phyloP scores from a whole-genome alignment of 192 early-diverging fungal genomes.

The Radiomyces spectabilis region DNA sequence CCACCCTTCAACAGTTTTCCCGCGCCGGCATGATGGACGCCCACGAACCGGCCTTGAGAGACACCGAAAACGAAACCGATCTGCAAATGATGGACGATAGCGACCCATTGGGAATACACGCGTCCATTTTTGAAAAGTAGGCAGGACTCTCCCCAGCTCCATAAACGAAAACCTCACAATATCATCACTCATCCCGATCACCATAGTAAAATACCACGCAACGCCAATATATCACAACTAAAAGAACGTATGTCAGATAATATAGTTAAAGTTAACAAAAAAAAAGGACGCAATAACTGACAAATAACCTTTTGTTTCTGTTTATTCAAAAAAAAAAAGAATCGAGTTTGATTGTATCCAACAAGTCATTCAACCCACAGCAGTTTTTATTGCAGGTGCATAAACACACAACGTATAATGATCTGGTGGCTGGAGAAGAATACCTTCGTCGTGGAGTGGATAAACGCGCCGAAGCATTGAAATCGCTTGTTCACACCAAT shows the following conservation, averaged over 20 bases:
- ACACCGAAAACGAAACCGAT: conserved; percentile 22
- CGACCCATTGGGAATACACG: conserved; percentile 39
- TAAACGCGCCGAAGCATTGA: conserved; percentile 79
- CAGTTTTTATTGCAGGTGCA: conserved; percentile 80
- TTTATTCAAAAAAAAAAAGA: conserved; percentile 16
- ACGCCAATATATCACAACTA: conserved; percentile 7
- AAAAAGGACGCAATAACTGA: background rate
- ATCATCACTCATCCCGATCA: background rate
- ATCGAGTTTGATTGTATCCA: conserved; percentile 38
- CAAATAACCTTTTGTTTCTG: background rate
- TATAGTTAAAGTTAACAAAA: too few species aligned
- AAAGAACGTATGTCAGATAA: conserved; percentile 25
- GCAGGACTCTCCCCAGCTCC: background rate
- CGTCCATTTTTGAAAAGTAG: conserved; percentile 26
- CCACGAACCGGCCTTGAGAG: conserved; percentile 2
- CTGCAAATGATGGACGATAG: conserved; percentile 30
- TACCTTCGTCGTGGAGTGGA: conserved; percentile 64
- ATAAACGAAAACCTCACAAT: background rate
- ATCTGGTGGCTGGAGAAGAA: conserved; percentile 71
- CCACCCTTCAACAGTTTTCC: conserved; percentile 20
- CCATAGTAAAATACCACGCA: conserved; percentile 12
- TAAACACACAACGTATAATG: conserved; percentile 74
- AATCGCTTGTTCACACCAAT: conserved; percentile 87
- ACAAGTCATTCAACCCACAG: conserved; percentile 51
- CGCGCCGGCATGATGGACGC: conserved; percentile 6